These are phyloP conservation scores for Fusarium cyanostomum DNA, from an alignment of 2,329 filamentous ascomycete species.

Conservation along the genomic window DNA sequence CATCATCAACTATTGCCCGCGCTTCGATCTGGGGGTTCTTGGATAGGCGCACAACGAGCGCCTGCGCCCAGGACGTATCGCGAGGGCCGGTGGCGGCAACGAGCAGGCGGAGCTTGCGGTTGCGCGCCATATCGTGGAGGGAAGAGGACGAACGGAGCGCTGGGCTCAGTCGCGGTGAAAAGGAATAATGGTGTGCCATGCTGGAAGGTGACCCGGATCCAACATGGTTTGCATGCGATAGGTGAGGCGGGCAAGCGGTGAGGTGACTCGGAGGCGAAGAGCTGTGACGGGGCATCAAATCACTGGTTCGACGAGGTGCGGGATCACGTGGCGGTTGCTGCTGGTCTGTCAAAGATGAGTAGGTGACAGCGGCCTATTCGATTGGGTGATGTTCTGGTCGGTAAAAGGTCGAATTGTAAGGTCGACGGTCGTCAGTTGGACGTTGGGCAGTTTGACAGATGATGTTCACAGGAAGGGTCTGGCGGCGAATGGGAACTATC, in stretches of 20 bases:
- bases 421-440: constrained; percentile 19
- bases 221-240: constrained; percentile 45
- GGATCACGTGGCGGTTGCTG: constrained; percentile 38
- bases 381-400: background rate
- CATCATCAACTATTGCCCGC: constrained; percentile 71
- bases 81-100: constrained; percentile 72
- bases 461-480: constrained; percentile 31
- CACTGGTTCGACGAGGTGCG: constrained; percentile 38
- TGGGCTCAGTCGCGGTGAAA: constrained; percentile 46
- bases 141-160: constrained; percentile 49
- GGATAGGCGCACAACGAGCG: constrained; percentile 72
- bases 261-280: constrained; percentile 37
- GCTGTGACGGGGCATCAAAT: constrained; percentile 47
- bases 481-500: constrained; percentile 28
- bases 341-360: background rate
- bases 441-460: constrained; percentile 26
- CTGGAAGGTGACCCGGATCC: constrained; percentile 40
- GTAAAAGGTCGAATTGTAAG: constrained; percentile 3
- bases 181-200: constrained; percentile 48
- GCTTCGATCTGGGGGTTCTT: constrained; percentile 71
- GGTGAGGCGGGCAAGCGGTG: constrained; percentile 42
- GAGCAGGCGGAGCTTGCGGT: constrained; percentile 67
- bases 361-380: background rate
- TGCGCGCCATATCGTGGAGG: constrained; percentile 49
- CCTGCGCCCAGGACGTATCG: constrained; percentile 72